These are phyloP conservation scores for Aspergillus avenaceus DNA, from an alignment of 495 filamentous ascomycete genomes.

Conservation along the genomic window DNA sequence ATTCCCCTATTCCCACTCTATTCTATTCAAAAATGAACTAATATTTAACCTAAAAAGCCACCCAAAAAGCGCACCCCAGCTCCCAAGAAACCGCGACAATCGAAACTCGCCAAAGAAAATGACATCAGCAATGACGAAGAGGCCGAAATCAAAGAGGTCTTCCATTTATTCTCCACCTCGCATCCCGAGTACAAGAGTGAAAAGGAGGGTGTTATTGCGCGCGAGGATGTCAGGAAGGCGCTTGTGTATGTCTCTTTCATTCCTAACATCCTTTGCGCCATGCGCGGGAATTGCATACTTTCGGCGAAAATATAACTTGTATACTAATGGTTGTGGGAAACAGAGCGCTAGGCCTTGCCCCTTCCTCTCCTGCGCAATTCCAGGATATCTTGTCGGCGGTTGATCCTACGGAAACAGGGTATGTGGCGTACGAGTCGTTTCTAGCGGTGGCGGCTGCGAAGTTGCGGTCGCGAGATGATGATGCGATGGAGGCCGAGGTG, in stretches of 20 bases:
- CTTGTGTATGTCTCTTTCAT: slow-evolving; percentile 58
- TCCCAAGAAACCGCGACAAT: slow-evolving; percentile 53
- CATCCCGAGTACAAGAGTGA: slow-evolving; percentile 60
- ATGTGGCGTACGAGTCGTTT: slow-evolving; percentile 71
- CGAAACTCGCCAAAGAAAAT: slow-evolving; percentile 86
- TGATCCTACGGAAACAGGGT: slow-evolving; percentile 76
- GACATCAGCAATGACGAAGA: slow-evolving; percentile 80
- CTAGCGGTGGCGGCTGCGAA: slow-evolving; percentile 83
- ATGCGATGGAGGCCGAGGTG: slow-evolving; percentile 62
- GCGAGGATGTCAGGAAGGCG: slow-evolving; percentile 75
- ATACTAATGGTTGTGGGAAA: too few relatives aligned
- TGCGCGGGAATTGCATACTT: too few relatives aligned
- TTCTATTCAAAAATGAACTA: neutral
- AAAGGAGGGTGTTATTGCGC: slow-evolving; percentile 68
- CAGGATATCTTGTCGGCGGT: slow-evolving; percentile 69
- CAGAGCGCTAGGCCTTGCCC: slow-evolving; percentile 73
- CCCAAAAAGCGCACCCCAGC: slow-evolving; percentile 37
- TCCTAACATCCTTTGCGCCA: slow-evolving; percentile 3
- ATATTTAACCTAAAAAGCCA: slow-evolving; percentile 22
- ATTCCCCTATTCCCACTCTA: neutral
- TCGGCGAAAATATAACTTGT: too few relatives aligned
- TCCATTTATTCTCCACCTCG: slow-evolving; percentile 64
- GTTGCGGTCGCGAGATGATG: slow-evolving; percentile 51
- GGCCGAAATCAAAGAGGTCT: slow-evolving; percentile 85
- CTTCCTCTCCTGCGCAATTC: slow-evolving; percentile 59